Evolutionary conservation across 2,329 filamentous ascomycete genomes (phyloP).

Genomic region (Diplodia scrobiculata): DNA sequence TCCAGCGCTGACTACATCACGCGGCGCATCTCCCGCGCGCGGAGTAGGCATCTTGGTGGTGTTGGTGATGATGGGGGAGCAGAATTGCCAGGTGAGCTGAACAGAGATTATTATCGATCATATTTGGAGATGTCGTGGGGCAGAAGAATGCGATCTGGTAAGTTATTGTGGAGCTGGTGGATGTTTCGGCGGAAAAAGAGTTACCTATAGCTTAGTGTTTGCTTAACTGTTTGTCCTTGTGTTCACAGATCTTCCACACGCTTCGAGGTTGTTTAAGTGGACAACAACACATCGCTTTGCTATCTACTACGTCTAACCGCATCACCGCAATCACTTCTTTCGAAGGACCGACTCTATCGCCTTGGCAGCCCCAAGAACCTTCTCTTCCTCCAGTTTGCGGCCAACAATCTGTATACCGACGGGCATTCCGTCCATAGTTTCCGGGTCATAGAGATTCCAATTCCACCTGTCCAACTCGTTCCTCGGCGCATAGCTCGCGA

Average conservation of each 20-base stretch:
- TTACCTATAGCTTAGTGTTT: no score
- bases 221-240: no score
- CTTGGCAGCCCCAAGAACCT: slow-evolving; percentile 31
- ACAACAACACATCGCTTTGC: background rate
- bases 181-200: no score
- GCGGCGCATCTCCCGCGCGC: no score
- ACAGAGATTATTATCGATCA: no score
- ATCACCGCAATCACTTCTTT: slow-evolving; percentile 1
- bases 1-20: no score
- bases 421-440: slow-evolving; percentile 32
- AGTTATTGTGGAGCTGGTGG: no score
- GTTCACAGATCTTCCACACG: background rate
- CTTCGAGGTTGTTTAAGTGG: background rate
- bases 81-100: no score
- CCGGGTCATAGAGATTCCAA: slow-evolving; percentile 31
- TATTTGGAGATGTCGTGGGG: no score
- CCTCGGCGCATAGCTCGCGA: slow-evolving; percentile 46
- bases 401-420: slow-evolving; percentile 36
- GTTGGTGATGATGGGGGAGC: no score
- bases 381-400: slow-evolving; percentile 36
- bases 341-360: slow-evolving; percentile 32
- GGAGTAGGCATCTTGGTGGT: no score
- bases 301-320: background rate
- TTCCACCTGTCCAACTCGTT: slow-evolving; percentile 59
- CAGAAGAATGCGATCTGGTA: no score